Percentiles rank a stretch among this genome's conserved stretches.
phyloP scores from a whole-genome alignment of 305 asterid genomes.

The Striga hermonthica region DNA sequence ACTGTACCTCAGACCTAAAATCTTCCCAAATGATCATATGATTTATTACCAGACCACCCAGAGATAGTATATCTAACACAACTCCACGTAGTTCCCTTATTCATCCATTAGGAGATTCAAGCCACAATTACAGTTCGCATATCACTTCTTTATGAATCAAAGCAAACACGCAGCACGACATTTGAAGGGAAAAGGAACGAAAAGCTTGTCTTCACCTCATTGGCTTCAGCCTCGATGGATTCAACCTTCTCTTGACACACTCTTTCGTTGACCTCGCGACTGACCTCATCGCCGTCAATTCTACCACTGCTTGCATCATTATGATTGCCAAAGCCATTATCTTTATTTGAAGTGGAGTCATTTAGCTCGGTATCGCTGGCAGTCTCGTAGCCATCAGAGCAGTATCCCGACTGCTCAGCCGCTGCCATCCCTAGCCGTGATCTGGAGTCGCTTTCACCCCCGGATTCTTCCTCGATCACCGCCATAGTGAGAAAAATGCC shows the following conservation, averaged over 20 bases:
- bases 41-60: slow-evolving; percentile 10
- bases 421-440: slow-evolving; percentile 34
- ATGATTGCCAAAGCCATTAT: slow-evolving; percentile 1
- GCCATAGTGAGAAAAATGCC: too few relatives aligned
- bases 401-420: slow-evolving; percentile 41
- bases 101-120: too few relatives aligned
- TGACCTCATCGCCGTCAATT: slow-evolving; percentile 30
- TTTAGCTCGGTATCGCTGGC: slow-evolving; percentile 83
- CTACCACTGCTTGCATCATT: slow-evolving; percentile 21
- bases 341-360: slow-evolving; percentile 36
- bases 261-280: slow-evolving; percentile 33
- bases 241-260: slow-evolving; percentile 30
- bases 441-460: slow-evolving; percentile 27
- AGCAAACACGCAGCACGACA: background rate
- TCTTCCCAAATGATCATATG: background rate
- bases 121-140: slow-evolving; percentile 7
- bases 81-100: too few relatives aligned
- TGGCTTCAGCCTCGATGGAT: slow-evolving; percentile 31
- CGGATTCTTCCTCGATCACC: slow-evolving; percentile 54
- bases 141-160: slow-evolving; percentile 4
- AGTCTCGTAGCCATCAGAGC: slow-evolving; percentile 81
- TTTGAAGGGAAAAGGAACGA: background rate
- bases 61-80: slow-evolving; percentile 19
- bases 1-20: background rate
- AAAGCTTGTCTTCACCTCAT: slow-evolving; percentile 37